phyloP scores from a whole-genome alignment of 306 rosid genomes.

The Quercus dentata region DNA sequence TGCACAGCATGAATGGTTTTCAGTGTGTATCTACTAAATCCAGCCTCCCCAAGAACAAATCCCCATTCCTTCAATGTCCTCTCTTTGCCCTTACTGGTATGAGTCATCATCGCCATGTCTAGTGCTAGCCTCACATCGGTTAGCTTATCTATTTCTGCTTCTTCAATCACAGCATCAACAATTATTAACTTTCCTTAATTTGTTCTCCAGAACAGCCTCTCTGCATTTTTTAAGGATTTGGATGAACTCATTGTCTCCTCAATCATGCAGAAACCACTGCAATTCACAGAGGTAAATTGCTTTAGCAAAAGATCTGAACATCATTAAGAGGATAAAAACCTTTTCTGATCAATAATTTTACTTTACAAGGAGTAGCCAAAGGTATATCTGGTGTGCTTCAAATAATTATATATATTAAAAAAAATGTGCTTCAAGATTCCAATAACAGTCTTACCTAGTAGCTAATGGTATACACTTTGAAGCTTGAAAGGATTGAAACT shows the following conservation, averaged over 20 bases:
- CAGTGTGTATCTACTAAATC: slow-evolving; percentile 31
- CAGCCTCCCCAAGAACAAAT: slow-evolving; percentile 43
- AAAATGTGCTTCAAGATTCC: too few relatives aligned
- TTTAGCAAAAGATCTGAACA: neutral
- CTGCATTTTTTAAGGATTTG: slow-evolving; percentile 42
- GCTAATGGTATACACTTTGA: too few relatives aligned
- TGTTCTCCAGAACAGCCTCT: slow-evolving; percentile 40
- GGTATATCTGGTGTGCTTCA: too few relatives aligned
- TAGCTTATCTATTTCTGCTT: slow-evolving; percentile 10
- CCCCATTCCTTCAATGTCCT: slow-evolving; percentile 55
- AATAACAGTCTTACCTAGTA: too few relatives aligned
- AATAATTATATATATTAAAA: too few relatives aligned
- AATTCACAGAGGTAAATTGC: neutral
- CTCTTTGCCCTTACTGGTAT: slow-evolving; percentile 48
- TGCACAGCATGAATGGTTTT: slow-evolving; percentile 32
- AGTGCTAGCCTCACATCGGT: slow-evolving; percentile 45
- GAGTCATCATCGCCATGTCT: slow-evolving; percentile 66
- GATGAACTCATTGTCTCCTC: slow-evolving; percentile 61
- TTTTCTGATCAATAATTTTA: too few relatives aligned
- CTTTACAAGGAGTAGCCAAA: too few relatives aligned
- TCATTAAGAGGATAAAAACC: too few relatives aligned
- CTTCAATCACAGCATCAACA: slow-evolving; percentile 42
- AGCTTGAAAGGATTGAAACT: too few relatives aligned
- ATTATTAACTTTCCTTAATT: slow-evolving; percentile 49
- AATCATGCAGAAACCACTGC: slow-evolving; percentile 56